Conservation (phyloP, 352 stramenopile species). For the Thraustochytrium sp. region DNA sequence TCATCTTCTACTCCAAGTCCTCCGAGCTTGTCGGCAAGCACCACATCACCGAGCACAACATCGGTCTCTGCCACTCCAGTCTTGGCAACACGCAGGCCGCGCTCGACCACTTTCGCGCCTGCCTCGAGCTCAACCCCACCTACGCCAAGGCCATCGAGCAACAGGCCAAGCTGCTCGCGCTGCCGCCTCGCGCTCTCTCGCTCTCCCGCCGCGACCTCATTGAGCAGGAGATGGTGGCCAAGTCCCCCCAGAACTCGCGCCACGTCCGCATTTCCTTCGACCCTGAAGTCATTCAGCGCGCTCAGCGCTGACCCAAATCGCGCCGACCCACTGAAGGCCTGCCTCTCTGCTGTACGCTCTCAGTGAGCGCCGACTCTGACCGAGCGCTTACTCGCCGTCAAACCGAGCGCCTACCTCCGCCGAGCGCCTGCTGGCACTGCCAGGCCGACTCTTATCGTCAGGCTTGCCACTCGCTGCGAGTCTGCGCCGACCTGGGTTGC, state of each 20-base stretch:
- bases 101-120: slow-evolving; percentile 26
- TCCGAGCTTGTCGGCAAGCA: slow-evolving; percentile 43
- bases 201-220: neutral
- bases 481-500: too few relatives aligned
- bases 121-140: slow-evolving; percentile 37
- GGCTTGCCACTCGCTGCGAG: too few relatives aligned
- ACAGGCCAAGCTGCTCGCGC: neutral
- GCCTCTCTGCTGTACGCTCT: too few relatives aligned
- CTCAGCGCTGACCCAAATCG: too few relatives aligned
- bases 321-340: too few relatives aligned
- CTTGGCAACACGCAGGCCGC: slow-evolving; percentile 23
- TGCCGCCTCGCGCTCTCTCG: neutral
- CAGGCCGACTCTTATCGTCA: too few relatives aligned
- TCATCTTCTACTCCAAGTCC: slow-evolving; percentile 46
- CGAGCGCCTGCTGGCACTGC: too few relatives aligned
- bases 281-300: slow-evolving; percentile 21
- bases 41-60: slow-evolving; percentile 51
- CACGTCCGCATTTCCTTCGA: slow-evolving; percentile 40
- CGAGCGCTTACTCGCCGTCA: too few relatives aligned
- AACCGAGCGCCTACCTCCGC: too few relatives aligned
- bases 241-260: neutral
- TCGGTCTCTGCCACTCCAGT: slow-evolving; percentile 46
- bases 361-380: too few relatives aligned
- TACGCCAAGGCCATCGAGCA: slow-evolving; percentile 45
- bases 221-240: neutral